Base-by-base conservation (phyloP, 2,329 filamentous ascomycete species). In the Fusarium caatingaense region DNA sequence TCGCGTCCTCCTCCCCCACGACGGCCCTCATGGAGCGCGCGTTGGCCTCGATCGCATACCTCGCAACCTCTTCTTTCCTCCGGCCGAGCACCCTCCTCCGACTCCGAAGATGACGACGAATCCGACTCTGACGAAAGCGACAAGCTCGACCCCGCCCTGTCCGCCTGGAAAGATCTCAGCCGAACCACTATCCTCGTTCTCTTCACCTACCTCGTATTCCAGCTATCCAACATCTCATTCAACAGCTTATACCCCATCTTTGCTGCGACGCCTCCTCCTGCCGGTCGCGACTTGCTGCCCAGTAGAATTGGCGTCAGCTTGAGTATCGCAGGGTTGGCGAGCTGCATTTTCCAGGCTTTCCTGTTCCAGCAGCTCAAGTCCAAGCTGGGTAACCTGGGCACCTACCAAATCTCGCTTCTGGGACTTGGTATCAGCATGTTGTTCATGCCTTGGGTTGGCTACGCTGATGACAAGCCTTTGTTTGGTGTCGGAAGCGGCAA, bases 241-340 rank as follows among this genome's bases (percentile, higher is more conserved):
- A 98, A 97, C 80, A 95, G 93, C 20, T 84, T 99, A 0, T 99
- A 97, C 75, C 96, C 96, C 1, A 95, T 98, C 56, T 99, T 98
- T 74, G 93, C 91, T 1, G 90, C 94, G 57, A 89, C 92, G 0
- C 80, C 87, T 1, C 85, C 89, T 0, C 96, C 96, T 0, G 91
- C 90, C 0, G 96, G 96, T 20, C 91, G 96, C 42, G 85, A 86
- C 1, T 84, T 98, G 6, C 87, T 87, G 1, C 93, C 95, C 0
- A 87, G 89, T 60, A 93, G 92, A 64, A 97, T 98, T 46, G 96
- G 96, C 1, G 81, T 97, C 20, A 93, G 92, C 1, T 84, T 98
- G 55, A 95, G 93, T 0, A 91, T 97, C 66, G 93, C 95, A 1
- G 94, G 95, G 1, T 79, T 91, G 3, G 89, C 93, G 16, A 97